Base-by-base conservation (phyloP, 805 yeast genomes). In the Wickerhamomyces strasburgensis region DNA sequence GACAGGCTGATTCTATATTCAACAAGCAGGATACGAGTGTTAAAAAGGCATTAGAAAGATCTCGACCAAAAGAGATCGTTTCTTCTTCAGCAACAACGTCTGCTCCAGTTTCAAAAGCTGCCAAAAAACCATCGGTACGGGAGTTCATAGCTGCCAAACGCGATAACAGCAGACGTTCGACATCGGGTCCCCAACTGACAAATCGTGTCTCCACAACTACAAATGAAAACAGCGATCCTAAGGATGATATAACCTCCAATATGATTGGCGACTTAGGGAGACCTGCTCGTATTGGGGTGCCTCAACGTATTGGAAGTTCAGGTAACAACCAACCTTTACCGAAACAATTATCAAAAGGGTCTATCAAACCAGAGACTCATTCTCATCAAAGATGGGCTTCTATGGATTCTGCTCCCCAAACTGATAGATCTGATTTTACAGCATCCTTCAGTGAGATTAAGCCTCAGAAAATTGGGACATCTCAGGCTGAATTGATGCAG, bases 21-120 rank as follows among this genome's bases (percentile, higher is more conserved):
- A 7, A 37, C 2, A 42, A 46, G 23, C 57, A 49, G 37, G 48
- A 56, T 62, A 5, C 43, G 0, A 68, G 61, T 38, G 67, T 70
- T 1, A 67, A 68, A 33, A 80, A 72, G 47, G 85, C 84, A 0
- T 58, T 85, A 13, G 88, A 80, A 39, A 67, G 76, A 49, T 63
- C 78, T 0, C 73, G 67, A 33, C 85, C 85, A 5, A 33, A 43
- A 5, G 53, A 58, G 35, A 41, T 62, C 37, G 44, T 31, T 15
- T 23, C 39, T 4, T 5, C 57, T 14, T 31, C 49, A 4, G 33
- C 44, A 3, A 19, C 48, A 27, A 14, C 43, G 32, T 17, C 43
- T 19, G 14, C 44, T 23, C 16, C 46, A 10, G 16, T 45, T 40
- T 19, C 45, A 42, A 26, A 34, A 32, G 8, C 17, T 27, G 15